phyloP scores from a whole-genome alignment of 352 stramenopile genomes.

The Globisporangium splendens region DNA sequence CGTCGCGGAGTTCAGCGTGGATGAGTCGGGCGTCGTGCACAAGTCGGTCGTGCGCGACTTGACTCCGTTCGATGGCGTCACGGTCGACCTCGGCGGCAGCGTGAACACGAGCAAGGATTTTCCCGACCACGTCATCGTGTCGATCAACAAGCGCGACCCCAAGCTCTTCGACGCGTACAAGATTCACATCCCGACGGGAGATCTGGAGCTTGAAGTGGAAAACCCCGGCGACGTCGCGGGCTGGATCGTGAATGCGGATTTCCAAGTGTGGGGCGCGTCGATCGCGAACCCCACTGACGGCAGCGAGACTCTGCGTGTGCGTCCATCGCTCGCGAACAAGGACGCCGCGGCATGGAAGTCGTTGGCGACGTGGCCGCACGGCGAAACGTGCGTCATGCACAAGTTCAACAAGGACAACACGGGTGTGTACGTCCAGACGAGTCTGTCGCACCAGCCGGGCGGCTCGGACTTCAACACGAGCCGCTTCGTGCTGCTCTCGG shows the following conservation, averaged over 20 bases:
- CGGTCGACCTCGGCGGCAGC: slow-evolving; percentile 19
- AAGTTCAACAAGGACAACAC: slow-evolving; percentile 25
- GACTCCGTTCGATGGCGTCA: slow-evolving; percentile 31
- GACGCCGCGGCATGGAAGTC: slow-evolving; percentile 24
- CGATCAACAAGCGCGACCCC: slow-evolving; percentile 32
- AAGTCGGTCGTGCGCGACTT: slow-evolving; percentile 29
- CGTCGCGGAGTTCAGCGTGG: slow-evolving; percentile 31
- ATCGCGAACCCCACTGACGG: slow-evolving; percentile 16
- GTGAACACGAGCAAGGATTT: slow-evolving; percentile 23
- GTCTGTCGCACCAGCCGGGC: slow-evolving; percentile 20
- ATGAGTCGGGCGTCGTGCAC: slow-evolving; percentile 17
- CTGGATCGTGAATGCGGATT: slow-evolving; percentile 27
- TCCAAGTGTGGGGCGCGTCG: slow-evolving; percentile 23
- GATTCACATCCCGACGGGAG: slow-evolving; percentile 25
- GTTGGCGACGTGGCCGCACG: slow-evolving; percentile 35
- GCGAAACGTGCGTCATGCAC: slow-evolving; percentile 23
- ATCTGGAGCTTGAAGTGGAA: slow-evolving; percentile 20
- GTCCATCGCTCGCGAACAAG: slow-evolving; percentile 13
- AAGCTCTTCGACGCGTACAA: slow-evolving; percentile 30
- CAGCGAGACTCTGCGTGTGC: slow-evolving; percentile 26
- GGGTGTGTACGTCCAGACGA: slow-evolving; percentile 37
- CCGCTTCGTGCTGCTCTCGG: slow-evolving; percentile 37
- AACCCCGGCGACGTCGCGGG: slow-evolving; percentile 28
- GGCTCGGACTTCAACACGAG: slow-evolving; percentile 25
- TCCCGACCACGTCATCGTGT: slow-evolving; percentile 32